Evolutionary conservation across 179 eudicot genomes (phyloP), one percentile per base, ranked within the genome.

Genomic region (Beta lomatogona): DNA sequence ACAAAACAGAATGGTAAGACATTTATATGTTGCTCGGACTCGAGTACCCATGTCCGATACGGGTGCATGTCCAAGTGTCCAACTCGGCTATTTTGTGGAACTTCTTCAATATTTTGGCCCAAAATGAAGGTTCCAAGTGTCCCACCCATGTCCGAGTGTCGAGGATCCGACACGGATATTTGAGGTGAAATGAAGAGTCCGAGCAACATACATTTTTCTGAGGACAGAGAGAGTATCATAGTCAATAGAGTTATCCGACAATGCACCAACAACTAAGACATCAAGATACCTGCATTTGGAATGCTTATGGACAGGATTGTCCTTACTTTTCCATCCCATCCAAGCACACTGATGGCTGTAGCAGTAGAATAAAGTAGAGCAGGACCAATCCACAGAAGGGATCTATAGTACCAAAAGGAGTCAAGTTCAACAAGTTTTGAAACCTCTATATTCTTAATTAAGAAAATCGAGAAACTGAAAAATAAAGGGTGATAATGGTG

Each of bases 261-360:
- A 50, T 22, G 18, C 74, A 59, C 52, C 75, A 81, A 61, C 78
- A 75, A 54, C 57, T 50, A 58, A 53, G 57, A 65, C 58, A 83
- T 53, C 48, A 58, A 65, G 58, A 76, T 79, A 93, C 99, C 99
- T 91, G 99, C 92, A 88, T 89, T 91, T 60, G 99, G 97, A 91
- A 93, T 87, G 79, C 91, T 92, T 76, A 85, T 91, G 46, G 99
- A 96, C 71, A 94, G 85, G 73, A 96, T 82, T 50, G 91, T 92
- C 90, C 99, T 91, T 79, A 94, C 97, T 94, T 89, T 92, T 80
- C 99, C 97, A 90, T 96, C 99, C 99, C 99, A 96, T 72, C 98
- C 99, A 87, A 96, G 98, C 86, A 91, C 83, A 75, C 91, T 91
- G 71, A 96, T 77, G 44, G 93, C 89, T 67, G 97, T 93, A 82